Evolutionary conservation across 768 basidiomycete genomes (phyloP), one percentile per base, ranked within the genome.

Genomic region (Collybiopsis luxurians): DNA sequence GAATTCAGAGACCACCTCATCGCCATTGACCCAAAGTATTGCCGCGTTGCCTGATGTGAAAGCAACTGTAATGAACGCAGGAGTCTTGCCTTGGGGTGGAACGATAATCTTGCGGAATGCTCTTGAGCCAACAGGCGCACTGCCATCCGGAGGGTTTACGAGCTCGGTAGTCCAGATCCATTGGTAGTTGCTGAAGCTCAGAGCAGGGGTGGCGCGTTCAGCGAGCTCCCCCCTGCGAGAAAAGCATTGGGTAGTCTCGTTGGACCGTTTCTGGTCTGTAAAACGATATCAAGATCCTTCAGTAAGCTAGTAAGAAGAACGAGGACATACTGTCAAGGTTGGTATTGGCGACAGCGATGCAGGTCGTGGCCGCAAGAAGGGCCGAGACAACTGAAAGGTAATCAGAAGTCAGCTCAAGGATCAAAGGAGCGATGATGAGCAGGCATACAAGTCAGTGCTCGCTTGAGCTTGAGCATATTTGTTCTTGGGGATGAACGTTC

Each of bases 11-110:
- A 67, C 69, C 9, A 70, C 59, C 6, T 61, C 31, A 1, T 56
- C 53, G 15, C 70, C 72, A 48, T 72, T 68, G 2, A 65, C 66
- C 26, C 65, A 72, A 2, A 73, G 55, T 4, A 66, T 61, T 49
- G 66, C 70, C 42, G 56, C 62, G 47, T 71, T 61, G 56, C 70
- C 70, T 6, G 63, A 67, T 10, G 69, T 65, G 21, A 66, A 61
- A 2, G 70, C 52, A 12, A 72, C 51, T 1, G 55, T 49, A 1
- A 68, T 66, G 34, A 53, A 62, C 6, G 53, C 52, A 2, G 67
- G 57, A 1, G 55, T 60, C 56, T 70, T 71, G 5, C 69, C 69
- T 15, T 28, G 31, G 13, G 31, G 57, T 1, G 69, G 68, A 0
- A 67, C 26, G 52, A 36, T 52, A 53, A 42, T n/a, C 31, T 34